phyloP scores from a whole-genome alignment of 2,329 filamentous ascomycete genomes.

The Phialophora tarda region DNA sequence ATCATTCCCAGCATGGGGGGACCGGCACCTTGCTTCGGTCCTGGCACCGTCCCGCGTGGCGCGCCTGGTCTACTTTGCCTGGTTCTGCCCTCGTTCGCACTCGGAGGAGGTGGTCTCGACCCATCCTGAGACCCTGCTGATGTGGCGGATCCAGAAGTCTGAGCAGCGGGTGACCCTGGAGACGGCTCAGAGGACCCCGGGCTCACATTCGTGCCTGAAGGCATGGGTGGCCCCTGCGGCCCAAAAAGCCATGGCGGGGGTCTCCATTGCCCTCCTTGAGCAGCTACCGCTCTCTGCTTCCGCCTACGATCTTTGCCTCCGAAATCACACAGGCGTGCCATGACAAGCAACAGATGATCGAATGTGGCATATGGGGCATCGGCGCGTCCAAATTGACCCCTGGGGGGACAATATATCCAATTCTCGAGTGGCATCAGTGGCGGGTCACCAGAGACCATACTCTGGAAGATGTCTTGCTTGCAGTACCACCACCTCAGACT shows the following conservation, averaged over 20 bases:
- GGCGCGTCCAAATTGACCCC: slow-evolving; percentile 75
- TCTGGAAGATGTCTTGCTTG: slow-evolving; percentile 93
- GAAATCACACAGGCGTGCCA: slow-evolving; percentile 81
- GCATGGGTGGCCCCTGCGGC: slow-evolving; percentile 44
- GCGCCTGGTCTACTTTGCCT: slow-evolving; percentile 31
- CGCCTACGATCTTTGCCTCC: slow-evolving; percentile 75
- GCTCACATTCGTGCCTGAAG: slow-evolving; percentile 5
- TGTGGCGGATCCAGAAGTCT: slow-evolving; percentile 28
- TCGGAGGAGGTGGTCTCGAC: slow-evolving; percentile 31
- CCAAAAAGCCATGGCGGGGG: slow-evolving; percentile 44
- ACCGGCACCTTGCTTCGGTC: slow-evolving; percentile 35
- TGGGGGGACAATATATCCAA: slow-evolving; percentile 87
- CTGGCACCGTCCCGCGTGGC: slow-evolving; percentile 20
- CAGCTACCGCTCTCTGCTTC: slow-evolving; percentile 72
- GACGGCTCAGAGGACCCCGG: slow-evolving; percentile 7
- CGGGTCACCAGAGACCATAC: slow-evolving; percentile 81
- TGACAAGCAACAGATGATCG: slow-evolving; percentile 82
- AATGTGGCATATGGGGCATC: slow-evolving; percentile 86
- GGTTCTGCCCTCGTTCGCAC: slow-evolving; percentile 34
- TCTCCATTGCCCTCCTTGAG: slow-evolving; percentile 63
- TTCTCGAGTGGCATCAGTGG: slow-evolving; percentile 81
- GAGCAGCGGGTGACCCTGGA: slow-evolving; percentile 6
- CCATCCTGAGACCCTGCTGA: slow-evolving; percentile 31
- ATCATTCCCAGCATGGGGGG: slow-evolving; percentile 58
- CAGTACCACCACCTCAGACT: slow-evolving; percentile 96